Evolutionary conservation across 495 filamentous ascomycete species (phyloP).

Genomic region (Podospora comata): DNA sequence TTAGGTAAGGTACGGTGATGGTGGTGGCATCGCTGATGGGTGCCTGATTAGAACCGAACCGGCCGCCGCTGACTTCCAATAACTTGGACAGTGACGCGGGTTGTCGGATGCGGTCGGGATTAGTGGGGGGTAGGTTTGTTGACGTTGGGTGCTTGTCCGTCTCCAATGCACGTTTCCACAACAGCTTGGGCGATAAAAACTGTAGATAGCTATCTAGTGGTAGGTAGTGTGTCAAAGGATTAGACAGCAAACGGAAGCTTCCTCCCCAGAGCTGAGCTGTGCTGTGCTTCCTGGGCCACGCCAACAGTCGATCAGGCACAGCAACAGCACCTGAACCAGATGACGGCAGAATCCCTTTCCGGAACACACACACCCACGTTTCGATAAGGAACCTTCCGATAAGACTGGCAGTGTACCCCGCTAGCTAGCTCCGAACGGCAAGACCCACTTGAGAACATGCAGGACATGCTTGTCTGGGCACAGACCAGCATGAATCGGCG

Average conservation of each 20-base stretch:
- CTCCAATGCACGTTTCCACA: not conserved
- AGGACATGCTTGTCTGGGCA: slow-evolving; percentile 6
- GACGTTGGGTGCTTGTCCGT: not conserved
- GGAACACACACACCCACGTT: not conserved
- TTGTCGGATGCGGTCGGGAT: not conserved
- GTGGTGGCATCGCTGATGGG: too few species aligned
- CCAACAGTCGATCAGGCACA: not conserved
- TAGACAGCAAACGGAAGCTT: not conserved
- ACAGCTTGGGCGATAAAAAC: not conserved
- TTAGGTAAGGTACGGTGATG: too few species aligned
- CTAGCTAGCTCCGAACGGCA: not conserved
- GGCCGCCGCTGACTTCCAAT: too few species aligned
- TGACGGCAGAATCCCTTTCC: slow-evolving; percentile 11
- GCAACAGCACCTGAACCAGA: not conserved
- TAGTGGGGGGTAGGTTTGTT: not conserved
- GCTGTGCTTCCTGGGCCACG: not conserved
- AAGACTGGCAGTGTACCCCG: not conserved
- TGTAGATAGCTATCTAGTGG: not conserved
- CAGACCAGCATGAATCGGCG: not conserved
- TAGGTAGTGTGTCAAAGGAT: too few species aligned
- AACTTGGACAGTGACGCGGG: not conserved
- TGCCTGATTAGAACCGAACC: too few species aligned
- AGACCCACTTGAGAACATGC: slow-evolving; percentile 14
- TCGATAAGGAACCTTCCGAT: not conserved
- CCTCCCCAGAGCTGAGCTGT: not conserved